These are phyloP conservation scores for Diospyros lotus DNA, from an alignment of 148 eudicot genomes.

Conservation along the genomic window DNA sequence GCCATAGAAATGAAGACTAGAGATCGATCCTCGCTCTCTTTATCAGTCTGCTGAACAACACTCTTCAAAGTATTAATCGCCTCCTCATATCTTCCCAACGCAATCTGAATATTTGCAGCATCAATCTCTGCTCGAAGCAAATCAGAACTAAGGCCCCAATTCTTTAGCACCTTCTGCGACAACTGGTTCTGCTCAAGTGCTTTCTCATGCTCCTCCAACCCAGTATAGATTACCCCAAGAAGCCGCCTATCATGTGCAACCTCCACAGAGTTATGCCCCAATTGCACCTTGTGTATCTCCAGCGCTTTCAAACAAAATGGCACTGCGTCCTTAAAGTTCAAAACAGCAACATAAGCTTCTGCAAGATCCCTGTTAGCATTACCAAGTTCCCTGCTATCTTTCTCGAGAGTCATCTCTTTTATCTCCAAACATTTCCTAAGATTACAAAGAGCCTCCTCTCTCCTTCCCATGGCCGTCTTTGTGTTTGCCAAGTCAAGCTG, in stretches of 20 bases:
- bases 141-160: conserved; percentile 69
- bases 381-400: conserved; percentile 72
- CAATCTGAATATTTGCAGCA: conserved; percentile 87
- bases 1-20: conserved; percentile 70
- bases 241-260: conserved; percentile 86
- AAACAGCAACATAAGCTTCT: conserved; percentile 62
- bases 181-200: conserved; percentile 77
- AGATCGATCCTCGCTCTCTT: conserved; percentile 75
- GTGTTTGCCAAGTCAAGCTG: conserved; percentile 71
- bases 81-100: conserved; percentile 64
- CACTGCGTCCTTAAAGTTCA: conserved; percentile 77
- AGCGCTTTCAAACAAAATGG: conserved; percentile 73
- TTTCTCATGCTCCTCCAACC: conserved; percentile 78
- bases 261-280: conserved; percentile 84
- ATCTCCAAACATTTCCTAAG: conserved; percentile 63
- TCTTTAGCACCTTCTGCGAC: conserved; percentile 71
- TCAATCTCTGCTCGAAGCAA: conserved; percentile 81
- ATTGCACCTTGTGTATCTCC: conserved; percentile 50
- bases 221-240: conserved; percentile 84
- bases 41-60: conserved; percentile 61
- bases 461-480: conserved; percentile 84
- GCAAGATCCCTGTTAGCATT: conserved; percentile 78
- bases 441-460: conserved; percentile 76
- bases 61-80: conserved; percentile 62
- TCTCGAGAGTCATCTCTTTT: conserved; percentile 60